Base-by-base conservation (phyloP, 129 eudicot species). In the Escallonia rubra region DNA sequence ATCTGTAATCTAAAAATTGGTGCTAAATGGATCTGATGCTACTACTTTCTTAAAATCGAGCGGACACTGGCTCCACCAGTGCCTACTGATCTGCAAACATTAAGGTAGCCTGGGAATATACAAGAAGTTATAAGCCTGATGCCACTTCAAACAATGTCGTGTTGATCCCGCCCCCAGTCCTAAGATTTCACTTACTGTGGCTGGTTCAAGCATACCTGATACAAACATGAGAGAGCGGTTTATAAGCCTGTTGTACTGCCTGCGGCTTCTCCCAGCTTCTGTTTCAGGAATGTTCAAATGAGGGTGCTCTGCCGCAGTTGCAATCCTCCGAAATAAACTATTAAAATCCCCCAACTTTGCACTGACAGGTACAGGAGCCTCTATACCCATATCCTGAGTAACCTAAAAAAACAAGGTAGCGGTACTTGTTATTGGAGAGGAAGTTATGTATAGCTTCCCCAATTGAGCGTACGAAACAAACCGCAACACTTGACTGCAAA, bases 251-350 rank as follows among this genome's bases (percentile, higher is more conserved):
- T 89, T 82, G 75, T 89, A 86, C 15, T 86, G 92, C 79, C 89
- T 93, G 55, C 99, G 87, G 68, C 83, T 84, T 81, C 77, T 89
- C 68, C 96, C 96, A 64, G 96, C 99, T 77, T 90, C 90, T 7
- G 96, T 93, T 83, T 93, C 96, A 8, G 96, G 99, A 68, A 93
- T 93, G 83, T 95, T 93, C 74, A 89, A 77, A 76, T 93, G 99
- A 65, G 99, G 96, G 60, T 80, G 95, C 65, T 93, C 96, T 23
- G 99, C 99, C 9, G 99, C 95, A 69, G 78, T 80, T 39, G 84
- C 85, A 43, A 84, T 82, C 84, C 90, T 89, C 38, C 83, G 64
- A 68, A 80, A 93, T 46, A 93, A 65, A 65, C 86, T 84, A 77
- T 82, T 93, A 59, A 86, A 82, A 77, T 89, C 96, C 51, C 92